These are phyloP conservation scores for Mortierella sp. DNA, from an alignment of 371 early-diverging fungal species.

Conservation along the genomic window DNA sequence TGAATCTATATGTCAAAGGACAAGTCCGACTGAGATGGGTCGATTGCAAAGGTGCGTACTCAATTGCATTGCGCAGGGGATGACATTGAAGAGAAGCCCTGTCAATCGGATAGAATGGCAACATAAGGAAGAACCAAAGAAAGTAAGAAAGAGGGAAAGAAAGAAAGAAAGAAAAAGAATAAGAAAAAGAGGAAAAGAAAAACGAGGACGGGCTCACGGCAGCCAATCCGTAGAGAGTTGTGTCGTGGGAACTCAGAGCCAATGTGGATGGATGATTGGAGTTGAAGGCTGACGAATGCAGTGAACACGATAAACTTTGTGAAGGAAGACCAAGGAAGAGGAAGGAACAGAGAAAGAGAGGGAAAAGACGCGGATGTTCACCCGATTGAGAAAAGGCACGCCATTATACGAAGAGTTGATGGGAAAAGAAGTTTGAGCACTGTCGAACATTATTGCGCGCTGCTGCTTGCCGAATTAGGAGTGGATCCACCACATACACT, in stretches of 20 bases:
- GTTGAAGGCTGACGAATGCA: not conserved
- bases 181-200: not conserved
- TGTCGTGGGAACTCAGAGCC: slow-evolving; percentile 25
- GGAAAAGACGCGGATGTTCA: not conserved
- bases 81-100: not conserved
- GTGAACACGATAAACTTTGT: not conserved
- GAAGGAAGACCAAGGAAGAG: not conserved
- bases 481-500: not conserved
- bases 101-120: not conserved
- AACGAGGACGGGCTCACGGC: slow-evolving; percentile 15
- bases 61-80: not conserved
- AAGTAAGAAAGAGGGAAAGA: not conserved
- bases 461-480: slow-evolving; percentile 3
- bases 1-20: too few relatives aligned
- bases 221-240: slow-evolving; percentile 25
- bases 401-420: slow-evolving; percentile 2
- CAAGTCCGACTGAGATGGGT: too few relatives aligned
- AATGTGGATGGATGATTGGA: slow-evolving; percentile 15
- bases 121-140: not conserved
- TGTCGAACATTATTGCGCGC: not conserved
- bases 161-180: too few relatives aligned
- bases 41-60: not conserved
- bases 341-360: not conserved
- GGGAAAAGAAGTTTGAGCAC: not conserved
- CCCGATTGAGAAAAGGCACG: not conserved